Evolutionary conservation across 1,284 basidiomycete genomes (phyloP).

Genomic region (Coriolopsis trogii): DNA sequence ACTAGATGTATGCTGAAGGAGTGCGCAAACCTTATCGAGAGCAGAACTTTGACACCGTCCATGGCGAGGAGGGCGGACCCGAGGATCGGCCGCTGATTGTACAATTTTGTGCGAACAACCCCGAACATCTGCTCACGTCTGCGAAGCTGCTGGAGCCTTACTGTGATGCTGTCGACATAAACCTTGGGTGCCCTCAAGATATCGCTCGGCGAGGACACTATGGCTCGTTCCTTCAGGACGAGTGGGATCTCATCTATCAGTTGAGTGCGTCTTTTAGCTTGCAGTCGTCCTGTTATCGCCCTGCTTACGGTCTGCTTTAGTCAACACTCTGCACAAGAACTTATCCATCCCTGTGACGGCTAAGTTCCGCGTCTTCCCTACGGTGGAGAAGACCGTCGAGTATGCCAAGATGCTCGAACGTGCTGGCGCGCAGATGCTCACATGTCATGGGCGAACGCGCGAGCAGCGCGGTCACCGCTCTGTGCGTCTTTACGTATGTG

Average conservation of each 20-base stretch:
- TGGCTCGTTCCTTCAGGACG: conserved; percentile 91
- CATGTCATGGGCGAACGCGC: conserved; percentile 89
- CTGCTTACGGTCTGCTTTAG: conserved; percentile 41
- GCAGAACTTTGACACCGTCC: conserved; percentile 69
- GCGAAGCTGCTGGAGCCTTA: conserved; percentile 74
- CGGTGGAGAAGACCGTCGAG: conserved; percentile 84
- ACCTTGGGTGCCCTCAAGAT: conserved; percentile 96
- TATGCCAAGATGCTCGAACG: conserved; percentile 96
- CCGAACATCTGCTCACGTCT: conserved; percentile 75
- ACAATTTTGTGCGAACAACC: conserved; percentile 94
- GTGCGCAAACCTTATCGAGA: conserved; percentile 57
- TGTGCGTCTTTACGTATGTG: conserved; percentile 39
- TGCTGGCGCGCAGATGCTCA: conserved; percentile 94
- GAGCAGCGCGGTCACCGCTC: conserved; percentile 89
- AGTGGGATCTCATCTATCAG: conserved; percentile 85
- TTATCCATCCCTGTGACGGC: conserved; percentile 91
- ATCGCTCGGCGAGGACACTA: conserved; percentile 90
- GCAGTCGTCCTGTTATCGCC: neutral
- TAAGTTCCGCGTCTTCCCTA: conserved; percentile 93
- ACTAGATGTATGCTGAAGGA: conserved; percentile 66
- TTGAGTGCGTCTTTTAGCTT: conserved; percentile 61
- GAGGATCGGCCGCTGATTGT: conserved; percentile 87
- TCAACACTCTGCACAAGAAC: conserved; percentile 84
- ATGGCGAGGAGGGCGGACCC: conserved; percentile 68
- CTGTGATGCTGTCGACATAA: conserved; percentile 94